Evolutionary conservation across 2,329 filamentous ascomycete genomes (phyloP), one percentile per base, ranked within the genome.

Genomic region (Xenoacremonium recifei): DNA sequence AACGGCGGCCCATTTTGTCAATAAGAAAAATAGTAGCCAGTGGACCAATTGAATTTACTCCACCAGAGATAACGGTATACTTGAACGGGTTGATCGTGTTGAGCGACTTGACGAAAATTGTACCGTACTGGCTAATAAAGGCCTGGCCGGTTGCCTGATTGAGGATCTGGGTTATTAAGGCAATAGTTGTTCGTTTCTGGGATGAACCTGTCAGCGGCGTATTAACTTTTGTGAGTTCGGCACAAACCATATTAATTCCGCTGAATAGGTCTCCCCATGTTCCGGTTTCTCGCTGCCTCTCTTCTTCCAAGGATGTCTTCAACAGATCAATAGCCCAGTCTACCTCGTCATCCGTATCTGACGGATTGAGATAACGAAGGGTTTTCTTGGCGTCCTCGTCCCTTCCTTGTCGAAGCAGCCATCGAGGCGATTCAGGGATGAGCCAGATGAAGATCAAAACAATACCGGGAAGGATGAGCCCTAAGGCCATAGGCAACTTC

Each of bases 81-180:
- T 34, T 36, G 16, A 60, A 57, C 1, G 58, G 57, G 42, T 60
- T 60, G 35, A 62, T 44, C n/a, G 53, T 57, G 15, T 51, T 50
- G 6, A 64, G 39, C 1, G 35, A 38, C 21, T 54, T 52, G 35
- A 61, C 47, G 25, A 57, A 62, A 6, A 62, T 40, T n/a, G 58
- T 48, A 17, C 59, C 59, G 34, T 64, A 63, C 23, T 53, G 45
- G 4, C 47, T 56, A 6, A 45, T 40, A 38, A 64, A 62, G 4
- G 47, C 40, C 37, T 60, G 53, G 5, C 59, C 59, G 2, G 50
- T 57, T 1, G 49, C 48, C 27, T 63, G 60, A 27, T 52, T 50
- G 36, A 62, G 61, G 44, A 62, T 50, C 46, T 61, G 61, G 35
- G 57, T 45, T 2, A 37, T 47, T 6, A 55, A 35, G 18, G 50